These are phyloP conservation scores for Auricularia sp. DNA, from an alignment of 768 basidiomycete species.

Conservation along the genomic window DNA sequence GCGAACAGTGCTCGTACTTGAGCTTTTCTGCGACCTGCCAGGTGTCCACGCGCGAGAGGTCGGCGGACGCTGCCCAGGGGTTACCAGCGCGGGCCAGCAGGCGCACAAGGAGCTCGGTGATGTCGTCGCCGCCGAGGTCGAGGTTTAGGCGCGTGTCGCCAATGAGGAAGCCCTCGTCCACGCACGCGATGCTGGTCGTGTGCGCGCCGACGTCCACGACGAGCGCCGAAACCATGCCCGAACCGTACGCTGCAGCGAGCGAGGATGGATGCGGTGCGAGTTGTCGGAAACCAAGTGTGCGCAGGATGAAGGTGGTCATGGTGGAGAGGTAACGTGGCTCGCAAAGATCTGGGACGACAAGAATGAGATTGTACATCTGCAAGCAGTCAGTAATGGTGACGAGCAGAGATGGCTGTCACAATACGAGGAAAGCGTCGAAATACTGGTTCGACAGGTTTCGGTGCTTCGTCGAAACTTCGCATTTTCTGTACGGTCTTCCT, in stretches of 20 bases:
- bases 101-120: conserved; percentile 80
- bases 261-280: conserved; percentile 91
- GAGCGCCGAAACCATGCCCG: conserved; percentile 89
- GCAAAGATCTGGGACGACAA: conserved; percentile 89
- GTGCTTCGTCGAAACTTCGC: no score
- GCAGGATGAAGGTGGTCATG: conserved; percentile 60
- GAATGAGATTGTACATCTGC: conserved; percentile 77
- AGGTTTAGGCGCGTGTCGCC: conserved; percentile 79
- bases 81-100: conserved; percentile 73
- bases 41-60: conserved; percentile 70
- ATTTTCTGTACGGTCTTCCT: no score
- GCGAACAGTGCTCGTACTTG: conserved; percentile 73
- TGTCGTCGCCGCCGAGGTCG: conserved; percentile 88
- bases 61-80: conserved; percentile 69
- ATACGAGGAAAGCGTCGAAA: no score
- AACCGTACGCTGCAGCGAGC: conserved; percentile 87
- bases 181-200: conserved; percentile 78
- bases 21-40: conserved; percentile 90
- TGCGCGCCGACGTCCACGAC: conserved; percentile 90
- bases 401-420: no score
- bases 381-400: not conserved
- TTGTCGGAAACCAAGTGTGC: conserved; percentile 85
- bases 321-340: conserved; percentile 77
- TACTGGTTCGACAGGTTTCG: no score
- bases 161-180: conserved; percentile 87